Evolutionary conservation across 2,329 filamentous ascomycete species (phyloP).

Genomic region (Paecilomyces fulvus): DNA sequence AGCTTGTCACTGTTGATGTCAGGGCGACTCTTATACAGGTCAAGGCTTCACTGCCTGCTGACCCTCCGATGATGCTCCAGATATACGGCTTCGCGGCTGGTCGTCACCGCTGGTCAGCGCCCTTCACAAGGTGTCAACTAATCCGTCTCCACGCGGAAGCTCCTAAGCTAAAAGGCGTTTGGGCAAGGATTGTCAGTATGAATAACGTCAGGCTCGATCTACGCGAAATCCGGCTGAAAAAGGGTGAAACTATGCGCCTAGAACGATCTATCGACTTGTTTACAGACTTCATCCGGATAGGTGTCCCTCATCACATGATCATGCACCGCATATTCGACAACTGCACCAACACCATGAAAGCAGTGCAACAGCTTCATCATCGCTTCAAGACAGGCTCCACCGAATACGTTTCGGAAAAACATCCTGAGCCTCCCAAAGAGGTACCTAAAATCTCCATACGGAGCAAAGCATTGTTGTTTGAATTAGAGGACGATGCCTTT

Average conservation of each 20-base stretch:
- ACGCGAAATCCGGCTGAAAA: constrained; percentile 65
- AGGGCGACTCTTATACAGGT: constrained; percentile 75
- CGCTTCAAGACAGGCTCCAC: constrained; percentile 81
- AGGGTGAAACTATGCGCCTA: constrained; percentile 52
- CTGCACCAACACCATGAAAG: constrained; percentile 76
- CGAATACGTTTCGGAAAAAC: constrained; percentile 80
- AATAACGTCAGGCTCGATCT: constrained; percentile 75
- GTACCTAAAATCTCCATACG: constrained; percentile 80
- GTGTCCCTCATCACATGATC: constrained; percentile 83
- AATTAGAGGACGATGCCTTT: constrained; percentile 91
- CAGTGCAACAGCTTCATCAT: constrained; percentile 83
- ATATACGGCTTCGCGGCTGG: constrained; percentile 75
- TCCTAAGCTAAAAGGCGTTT: constrained; percentile 71
- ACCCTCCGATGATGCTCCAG: constrained; percentile 88
- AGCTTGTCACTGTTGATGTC: constrained; percentile 74
- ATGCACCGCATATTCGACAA: constrained; percentile 93
- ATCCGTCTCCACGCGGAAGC: constrained; percentile 81
- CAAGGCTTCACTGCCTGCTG: constrained; percentile 78
- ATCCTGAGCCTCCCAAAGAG: constrained; percentile 73
- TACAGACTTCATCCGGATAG: constrained; percentile 76
- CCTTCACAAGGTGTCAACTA: constrained; percentile 69
- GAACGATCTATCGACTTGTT: constrained; percentile 78
- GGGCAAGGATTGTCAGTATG: constrained; percentile 78
- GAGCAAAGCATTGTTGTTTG: constrained; percentile 74
- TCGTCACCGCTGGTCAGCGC: constrained; percentile 77